phyloP scores from a whole-genome alignment of 352 stramenopile genomes.

The Pythium guiyangense region DNA sequence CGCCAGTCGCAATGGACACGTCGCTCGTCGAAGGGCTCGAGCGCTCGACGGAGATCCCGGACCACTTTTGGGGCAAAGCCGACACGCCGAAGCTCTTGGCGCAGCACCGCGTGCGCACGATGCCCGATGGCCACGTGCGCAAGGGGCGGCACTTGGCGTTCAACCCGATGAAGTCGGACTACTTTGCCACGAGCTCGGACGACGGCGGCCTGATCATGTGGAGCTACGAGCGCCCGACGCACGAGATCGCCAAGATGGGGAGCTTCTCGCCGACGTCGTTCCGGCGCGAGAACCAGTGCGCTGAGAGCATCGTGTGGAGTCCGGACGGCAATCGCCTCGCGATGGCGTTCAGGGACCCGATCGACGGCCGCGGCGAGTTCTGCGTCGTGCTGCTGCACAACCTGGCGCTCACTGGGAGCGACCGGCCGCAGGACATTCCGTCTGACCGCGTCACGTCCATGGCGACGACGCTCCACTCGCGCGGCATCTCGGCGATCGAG shows the following conservation, averaged over 20 bases:
- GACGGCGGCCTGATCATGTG: constrained; percentile 77
- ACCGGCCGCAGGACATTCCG: constrained; percentile 40
- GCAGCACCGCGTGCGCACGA: constrained; percentile 51
- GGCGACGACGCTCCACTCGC: constrained; percentile 49
- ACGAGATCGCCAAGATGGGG: constrained; percentile 61
- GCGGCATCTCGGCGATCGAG: constrained; percentile 62
- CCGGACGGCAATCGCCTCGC: constrained; percentile 68
- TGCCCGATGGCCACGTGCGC: constrained; percentile 57
- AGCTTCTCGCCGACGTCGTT: constrained; percentile 56
- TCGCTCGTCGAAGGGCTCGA: constrained; percentile 1
- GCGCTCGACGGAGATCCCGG: constrained; percentile 32
- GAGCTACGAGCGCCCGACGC: constrained; percentile 59
- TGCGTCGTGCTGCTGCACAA: constrained; percentile 73
- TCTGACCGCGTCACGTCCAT: constrained; percentile 53
- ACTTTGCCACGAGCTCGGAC: constrained; percentile 75
- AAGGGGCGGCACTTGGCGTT: constrained; percentile 76
- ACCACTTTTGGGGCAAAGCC: constrained; percentile 76
- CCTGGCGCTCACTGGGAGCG: constrained; percentile 41
- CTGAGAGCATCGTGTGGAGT: constrained; percentile 74
- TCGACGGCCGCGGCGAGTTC: constrained; percentile 61
- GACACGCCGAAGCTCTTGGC: constrained; percentile 59
- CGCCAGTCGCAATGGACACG: constrained; percentile 27
- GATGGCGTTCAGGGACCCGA: constrained; percentile 72
- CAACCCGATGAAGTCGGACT: constrained; percentile 65
- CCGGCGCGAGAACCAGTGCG: constrained; percentile 53